Percentiles rank a stretch among this genome's conserved stretches.
Evolutionary conservation across 768 basidiomycete species (phyloP).

Genomic region (Trametes punicea): DNA sequence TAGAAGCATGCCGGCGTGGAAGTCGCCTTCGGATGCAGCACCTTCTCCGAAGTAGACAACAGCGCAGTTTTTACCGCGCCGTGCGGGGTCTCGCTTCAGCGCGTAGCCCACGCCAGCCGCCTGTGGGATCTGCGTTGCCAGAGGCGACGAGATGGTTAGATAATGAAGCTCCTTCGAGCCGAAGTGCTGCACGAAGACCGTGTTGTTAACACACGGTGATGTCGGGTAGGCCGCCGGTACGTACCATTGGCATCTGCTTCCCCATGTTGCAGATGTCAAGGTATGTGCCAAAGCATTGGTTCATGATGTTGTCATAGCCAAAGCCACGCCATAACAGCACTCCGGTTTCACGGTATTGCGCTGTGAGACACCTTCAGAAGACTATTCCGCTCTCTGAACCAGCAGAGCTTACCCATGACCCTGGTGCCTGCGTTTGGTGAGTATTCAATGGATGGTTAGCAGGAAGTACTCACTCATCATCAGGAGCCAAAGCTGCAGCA

Average conservation of each 20-base stretch:
- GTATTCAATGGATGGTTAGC: background rate
- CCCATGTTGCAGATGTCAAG: slow-evolving; percentile 82
- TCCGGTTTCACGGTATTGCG: slow-evolving; percentile 92
- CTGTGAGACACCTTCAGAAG: slow-evolving; percentile 33
- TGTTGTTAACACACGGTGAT: background rate
- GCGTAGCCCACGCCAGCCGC: slow-evolving; percentile 93
- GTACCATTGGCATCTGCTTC: slow-evolving; percentile 90
- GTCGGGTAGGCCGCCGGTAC: slow-evolving; percentile 21
- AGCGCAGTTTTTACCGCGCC: slow-evolving; percentile 70
- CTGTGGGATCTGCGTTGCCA: slow-evolving; percentile 93
- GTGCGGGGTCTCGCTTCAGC: slow-evolving; percentile 69
- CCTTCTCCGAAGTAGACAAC: slow-evolving; percentile 94
- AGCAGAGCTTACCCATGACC: slow-evolving; percentile 58
- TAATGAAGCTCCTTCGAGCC: slow-evolving; percentile 83
- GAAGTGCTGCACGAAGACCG: slow-evolving; percentile 58
- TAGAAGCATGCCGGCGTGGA: slow-evolving; percentile 85
- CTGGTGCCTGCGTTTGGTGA: slow-evolving; percentile 34
- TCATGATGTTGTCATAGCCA: slow-evolving; percentile 76
- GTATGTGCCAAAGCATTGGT: slow-evolving; percentile 86
- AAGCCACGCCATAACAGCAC: slow-evolving; percentile 89
- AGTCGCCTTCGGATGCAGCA: slow-evolving; percentile 92
- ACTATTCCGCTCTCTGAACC: background rate
- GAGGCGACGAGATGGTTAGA: slow-evolving; percentile 90
- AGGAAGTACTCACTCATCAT: slow-evolving; percentile 71
- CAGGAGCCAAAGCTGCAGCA: slow-evolving; percentile 75